phyloP scores from a whole-genome alignment of 2,329 filamentous ascomycete species.

The Cladosporium sp. region DNA sequence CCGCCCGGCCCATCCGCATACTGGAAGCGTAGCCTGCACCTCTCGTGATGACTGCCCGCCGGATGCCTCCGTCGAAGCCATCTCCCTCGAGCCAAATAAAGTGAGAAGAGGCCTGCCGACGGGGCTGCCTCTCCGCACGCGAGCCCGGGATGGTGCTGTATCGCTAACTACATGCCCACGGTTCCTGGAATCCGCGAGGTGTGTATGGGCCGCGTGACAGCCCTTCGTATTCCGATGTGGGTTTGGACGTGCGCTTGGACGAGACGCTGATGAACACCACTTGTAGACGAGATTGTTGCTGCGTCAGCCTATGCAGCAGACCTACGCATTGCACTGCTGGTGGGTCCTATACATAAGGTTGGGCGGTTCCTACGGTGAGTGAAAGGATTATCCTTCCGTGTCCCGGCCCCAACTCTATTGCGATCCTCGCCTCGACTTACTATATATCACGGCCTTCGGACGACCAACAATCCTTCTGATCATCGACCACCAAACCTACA shows the following conservation, averaged over 20 bases:
- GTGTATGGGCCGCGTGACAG: slow-evolving; percentile 6
- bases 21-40: neutral
- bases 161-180: neutral
- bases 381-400: neutral
- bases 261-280: slow-evolving; percentile 5
- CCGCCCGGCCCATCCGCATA: neutral
- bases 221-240: slow-evolving; percentile 5
- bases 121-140: neutral
- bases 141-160: neutral
- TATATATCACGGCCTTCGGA: neutral
- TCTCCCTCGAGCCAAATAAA: slow-evolving; percentile 7
- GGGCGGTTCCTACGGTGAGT: neutral
- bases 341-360: slow-evolving; percentile 6
- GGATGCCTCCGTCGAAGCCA: neutral
- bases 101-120: neutral
- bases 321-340: neutral
- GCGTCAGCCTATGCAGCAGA: neutral
- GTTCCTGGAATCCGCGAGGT: neutral
- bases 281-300: slow-evolving; percentile 13
- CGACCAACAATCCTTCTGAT: neutral
- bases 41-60: neutral
- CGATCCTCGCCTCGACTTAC: neutral
- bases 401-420: neutral
- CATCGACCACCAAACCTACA: slow-evolving; percentile 8
- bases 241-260: slow-evolving; percentile 8